These are phyloP conservation scores for Solanum commersonii DNA, from an alignment of 257 asterid species.

Conservation along the genomic window DNA sequence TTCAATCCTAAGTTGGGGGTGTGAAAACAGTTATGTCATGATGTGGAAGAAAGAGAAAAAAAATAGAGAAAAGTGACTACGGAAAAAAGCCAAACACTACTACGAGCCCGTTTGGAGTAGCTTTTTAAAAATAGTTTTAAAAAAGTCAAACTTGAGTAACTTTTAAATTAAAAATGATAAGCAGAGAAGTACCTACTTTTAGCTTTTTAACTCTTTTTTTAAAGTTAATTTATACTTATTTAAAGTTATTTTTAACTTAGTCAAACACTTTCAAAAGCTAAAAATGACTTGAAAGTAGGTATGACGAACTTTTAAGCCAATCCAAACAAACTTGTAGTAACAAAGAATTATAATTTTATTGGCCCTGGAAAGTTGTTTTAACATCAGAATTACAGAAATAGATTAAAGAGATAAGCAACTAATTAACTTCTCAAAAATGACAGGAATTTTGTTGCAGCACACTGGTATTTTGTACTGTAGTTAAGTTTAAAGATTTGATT, in stretches of 20 bases:
- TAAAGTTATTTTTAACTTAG: too few relatives aligned
- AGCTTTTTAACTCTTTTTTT: background rate
- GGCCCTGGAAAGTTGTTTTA: background rate
- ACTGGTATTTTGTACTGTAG: background rate
- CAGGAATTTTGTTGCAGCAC: background rate
- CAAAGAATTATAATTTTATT: background rate
- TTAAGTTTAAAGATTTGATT: background rate
- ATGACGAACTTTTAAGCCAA: background rate
- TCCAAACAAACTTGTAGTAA: background rate
- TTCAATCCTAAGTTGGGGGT: background rate
- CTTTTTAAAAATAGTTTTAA: too few relatives aligned
- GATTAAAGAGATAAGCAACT: background rate
- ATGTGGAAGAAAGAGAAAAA: background rate
- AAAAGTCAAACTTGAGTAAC: too few relatives aligned
- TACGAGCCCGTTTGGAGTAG: too few relatives aligned
- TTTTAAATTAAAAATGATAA: too few relatives aligned
- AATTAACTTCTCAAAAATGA: background rate
- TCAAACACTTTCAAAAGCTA: background rate
- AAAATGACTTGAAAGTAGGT: background rate
- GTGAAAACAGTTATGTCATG: background rate
- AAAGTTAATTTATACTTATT: background rate
- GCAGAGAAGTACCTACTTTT: background rate
- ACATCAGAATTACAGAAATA: background rate
- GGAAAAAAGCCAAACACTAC: too few relatives aligned
- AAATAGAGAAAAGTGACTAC: background rate